Conservation (phyloP, 441 rosid genomes). For the Omphalea diandra region DNA sequence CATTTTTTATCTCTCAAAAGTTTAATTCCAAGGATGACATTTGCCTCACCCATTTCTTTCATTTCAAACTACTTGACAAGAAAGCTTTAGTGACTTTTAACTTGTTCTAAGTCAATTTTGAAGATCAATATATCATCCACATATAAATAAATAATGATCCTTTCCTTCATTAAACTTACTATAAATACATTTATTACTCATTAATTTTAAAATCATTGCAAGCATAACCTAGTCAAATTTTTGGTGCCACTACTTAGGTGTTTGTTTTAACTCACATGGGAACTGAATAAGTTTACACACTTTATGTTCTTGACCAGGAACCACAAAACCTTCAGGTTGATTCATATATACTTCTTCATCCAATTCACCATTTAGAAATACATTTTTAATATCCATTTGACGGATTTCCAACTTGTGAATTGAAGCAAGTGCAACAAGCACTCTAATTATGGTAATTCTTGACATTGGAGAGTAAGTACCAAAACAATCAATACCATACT, state of each 20-base stretch:
- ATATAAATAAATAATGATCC: constrained; percentile 20
- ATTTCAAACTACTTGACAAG: constrained; percentile 17
- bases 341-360: constrained; percentile 9
- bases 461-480: not conserved
- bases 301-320: constrained; percentile 9
- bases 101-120: not conserved
- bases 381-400: constrained; percentile 17
- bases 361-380: constrained; percentile 2
- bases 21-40: constrained; percentile 12
- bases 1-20: not conserved
- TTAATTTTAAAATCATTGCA: constrained; percentile 4
- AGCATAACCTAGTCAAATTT: constrained; percentile 22
- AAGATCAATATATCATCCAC: constrained; percentile 24
- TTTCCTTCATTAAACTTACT: not conserved
- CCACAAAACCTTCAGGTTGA: not conserved
- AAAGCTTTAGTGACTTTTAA: constrained; percentile 15
- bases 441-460: constrained; percentile 5
- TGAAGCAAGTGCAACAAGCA: not conserved
- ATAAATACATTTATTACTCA: constrained; percentile 19
- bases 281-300: constrained; percentile 18
- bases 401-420: too few relatives aligned
- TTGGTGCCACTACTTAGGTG: constrained; percentile 22
- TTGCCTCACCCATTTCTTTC: constrained; percentile 16
- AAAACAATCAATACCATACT: not conserved
- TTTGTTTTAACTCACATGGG: constrained; percentile 20